phyloP scores from a whole-genome alignment of 352 stramenopile genomes.

The Phytophthora pinifolia region DNA sequence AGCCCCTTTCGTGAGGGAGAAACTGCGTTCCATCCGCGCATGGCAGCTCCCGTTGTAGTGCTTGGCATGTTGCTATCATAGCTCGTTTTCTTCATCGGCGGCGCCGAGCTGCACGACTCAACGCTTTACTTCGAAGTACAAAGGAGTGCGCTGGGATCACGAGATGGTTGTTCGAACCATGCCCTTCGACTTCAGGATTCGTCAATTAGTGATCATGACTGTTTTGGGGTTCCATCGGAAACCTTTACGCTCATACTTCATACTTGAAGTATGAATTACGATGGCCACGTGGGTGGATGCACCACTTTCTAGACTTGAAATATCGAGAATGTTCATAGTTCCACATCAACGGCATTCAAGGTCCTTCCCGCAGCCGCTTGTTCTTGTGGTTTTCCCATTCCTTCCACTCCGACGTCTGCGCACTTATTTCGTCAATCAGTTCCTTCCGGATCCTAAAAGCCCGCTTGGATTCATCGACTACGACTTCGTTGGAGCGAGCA shows the following conservation, averaged over 20 bases:
- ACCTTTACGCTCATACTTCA: slow-evolving; percentile 19
- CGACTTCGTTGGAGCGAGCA: slow-evolving; percentile 13
- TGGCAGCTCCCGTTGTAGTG: slow-evolving; percentile 11
- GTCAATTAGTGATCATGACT: slow-evolving; percentile 15
- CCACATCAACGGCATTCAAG: background rate
- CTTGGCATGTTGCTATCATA: slow-evolving; percentile 13
- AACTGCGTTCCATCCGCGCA: slow-evolving; percentile 23
- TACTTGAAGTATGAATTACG: no score
- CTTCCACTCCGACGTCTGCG: slow-evolving; percentile 32
- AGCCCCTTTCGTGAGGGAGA: slow-evolving; percentile 30
- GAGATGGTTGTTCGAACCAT: slow-evolving; percentile 14
- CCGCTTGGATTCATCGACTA: slow-evolving; percentile 47
- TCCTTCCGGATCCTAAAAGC: slow-evolving; percentile 44
- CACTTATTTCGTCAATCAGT: slow-evolving; percentile 15
- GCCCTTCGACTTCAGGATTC: slow-evolving; percentile 20
- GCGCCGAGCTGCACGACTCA: slow-evolving; percentile 10
- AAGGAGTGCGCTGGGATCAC: slow-evolving; percentile 3
- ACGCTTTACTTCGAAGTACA: no score
- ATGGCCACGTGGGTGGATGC: slow-evolving; percentile 18
- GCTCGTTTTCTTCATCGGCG: slow-evolving; percentile 14
- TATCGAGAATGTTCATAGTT: slow-evolving; percentile 5
- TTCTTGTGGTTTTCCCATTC: slow-evolving; percentile 27
- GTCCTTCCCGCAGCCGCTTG: slow-evolving; percentile 26
- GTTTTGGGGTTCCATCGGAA: slow-evolving; percentile 18
- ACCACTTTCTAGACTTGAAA: slow-evolving; percentile 9